Base-by-base conservation (phyloP, 2,329 filamentous ascomycete genomes). In the Dryadomyces quercus-mongolicae region DNA sequence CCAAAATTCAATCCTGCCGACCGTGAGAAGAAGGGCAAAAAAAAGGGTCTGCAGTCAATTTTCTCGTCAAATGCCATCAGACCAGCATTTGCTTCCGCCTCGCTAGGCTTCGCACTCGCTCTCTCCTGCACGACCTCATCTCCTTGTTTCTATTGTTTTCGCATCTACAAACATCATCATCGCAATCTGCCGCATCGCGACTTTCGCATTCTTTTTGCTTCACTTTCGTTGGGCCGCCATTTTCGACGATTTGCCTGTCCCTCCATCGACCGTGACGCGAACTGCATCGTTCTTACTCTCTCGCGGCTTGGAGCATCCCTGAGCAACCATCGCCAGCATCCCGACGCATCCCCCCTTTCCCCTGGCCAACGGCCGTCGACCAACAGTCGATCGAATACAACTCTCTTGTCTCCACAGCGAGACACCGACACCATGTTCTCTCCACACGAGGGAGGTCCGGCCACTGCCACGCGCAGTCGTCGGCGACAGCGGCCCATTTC, bases 401-500 rank as follows among this genome's bases (percentile, higher is more conserved):
- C 42, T 44, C 42, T 44, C 42, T 16, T 42, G 16, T n/a, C 25
- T 21, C 25, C 21, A 46, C n/a, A n/a, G 5, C 5, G 7, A 8
- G 16, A 34, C 42, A 31, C n/a, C 25, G 12, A 15, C n/a, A 10
- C 59, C 65, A 84, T 85, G 81, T 85, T 85, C 68, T 70, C 76
- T 49, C 65, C 70, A 58, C 71, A 71, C 60, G 72, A 76, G 59
- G 73, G 74, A 61, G 75, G 76, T 61, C 74, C 78, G 34, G 74
- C 76, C 61, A 77, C 72, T 59, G 74, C 77, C 52, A 81, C 78
- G 53, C 75, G 81, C 59, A 80, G 78, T 61, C 78, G 81, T 56
- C 76, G 81, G 57, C 76, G 81, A 55, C 80, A 81, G 66, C 77
- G 81, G 55, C 80, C 80, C 51, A 66, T 71, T 61, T 80, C 74